These are phyloP conservation scores for Phytophthora uliginosa DNA, from an alignment of 352 stramenopile species.

Conservation along the genomic window DNA sequence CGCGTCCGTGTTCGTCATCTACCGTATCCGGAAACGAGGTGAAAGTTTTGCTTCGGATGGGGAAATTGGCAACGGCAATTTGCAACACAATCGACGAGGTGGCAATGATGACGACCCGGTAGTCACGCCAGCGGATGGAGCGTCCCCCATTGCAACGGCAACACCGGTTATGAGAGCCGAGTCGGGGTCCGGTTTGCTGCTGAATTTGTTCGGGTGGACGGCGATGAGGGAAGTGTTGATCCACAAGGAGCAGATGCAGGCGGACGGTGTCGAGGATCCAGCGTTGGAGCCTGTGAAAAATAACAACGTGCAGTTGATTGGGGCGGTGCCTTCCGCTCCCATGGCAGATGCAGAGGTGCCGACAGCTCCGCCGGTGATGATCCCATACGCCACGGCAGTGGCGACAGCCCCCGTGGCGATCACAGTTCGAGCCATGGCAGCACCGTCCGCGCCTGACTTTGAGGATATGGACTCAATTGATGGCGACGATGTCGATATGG, in stretches of 20 bases:
- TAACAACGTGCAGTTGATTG: constrained; percentile 61
- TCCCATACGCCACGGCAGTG: constrained; percentile 39
- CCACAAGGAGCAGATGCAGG: constrained; percentile 59
- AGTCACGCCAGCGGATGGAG: constrained; percentile 36
- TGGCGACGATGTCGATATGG: constrained; percentile 34
- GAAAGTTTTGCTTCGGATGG: constrained; percentile 32
- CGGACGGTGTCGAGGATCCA: constrained; percentile 41
- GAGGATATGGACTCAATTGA: constrained; percentile 43
- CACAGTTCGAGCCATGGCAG: constrained; percentile 45
- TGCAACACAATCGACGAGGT: constrained; percentile 24
- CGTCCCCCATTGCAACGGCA: constrained; percentile 43
- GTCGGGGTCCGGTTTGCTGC: constrained; percentile 38
- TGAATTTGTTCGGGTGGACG: constrained; percentile 74
- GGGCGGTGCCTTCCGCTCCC: constrained; percentile 43
- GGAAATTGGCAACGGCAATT: constrained; percentile 3
- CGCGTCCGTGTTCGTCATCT: constrained; percentile 59
- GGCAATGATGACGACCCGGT: constrained; percentile 35
- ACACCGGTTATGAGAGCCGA: constrained; percentile 36
- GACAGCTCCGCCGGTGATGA: constrained; percentile 35
- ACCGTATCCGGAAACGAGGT: constrained; percentile 50
- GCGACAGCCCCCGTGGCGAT: constrained; percentile 29
- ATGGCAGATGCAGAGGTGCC: constrained; percentile 32
- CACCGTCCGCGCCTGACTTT: constrained; percentile 49
- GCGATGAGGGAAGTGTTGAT: constrained; percentile 62
- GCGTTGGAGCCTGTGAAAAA: constrained; percentile 47